Percentiles rank a stretch among this genome's conserved stretches.
phyloP scores from a whole-genome alignment of 108 stramenopile species.

The Pseudonitzschia multiseries region DNA sequence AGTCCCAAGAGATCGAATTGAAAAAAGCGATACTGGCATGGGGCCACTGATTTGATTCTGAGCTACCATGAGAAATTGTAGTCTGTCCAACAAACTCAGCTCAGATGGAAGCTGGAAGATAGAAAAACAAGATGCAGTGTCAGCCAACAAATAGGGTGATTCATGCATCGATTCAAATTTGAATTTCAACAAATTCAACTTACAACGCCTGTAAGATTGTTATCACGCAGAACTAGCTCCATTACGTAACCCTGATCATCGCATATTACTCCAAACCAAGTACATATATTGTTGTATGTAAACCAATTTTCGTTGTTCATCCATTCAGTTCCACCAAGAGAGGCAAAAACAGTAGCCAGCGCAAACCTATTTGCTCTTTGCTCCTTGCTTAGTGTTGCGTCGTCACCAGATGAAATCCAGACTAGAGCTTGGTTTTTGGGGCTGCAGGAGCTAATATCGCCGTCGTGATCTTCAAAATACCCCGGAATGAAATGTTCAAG shows the following conservation, averaged over 20 bases:
- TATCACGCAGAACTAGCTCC: conserved; percentile 15
- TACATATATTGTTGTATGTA: conserved; percentile 20
- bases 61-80: conserved; percentile 20
- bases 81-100: conserved; percentile 15
- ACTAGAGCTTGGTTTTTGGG: conserved; percentile 46
- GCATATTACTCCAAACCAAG: conserved; percentile 47
- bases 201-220: conserved; percentile 33
- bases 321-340: conserved; percentile 29
- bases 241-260: not conserved
- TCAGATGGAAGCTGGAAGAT: conserved; percentile 34
- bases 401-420: conserved; percentile 45
- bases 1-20: conserved; percentile 5
- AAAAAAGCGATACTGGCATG: conserved; percentile 29
- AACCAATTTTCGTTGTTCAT: conserved; percentile 21
- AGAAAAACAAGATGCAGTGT: not conserved
- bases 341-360: conserved; percentile 30
- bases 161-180: not conserved
- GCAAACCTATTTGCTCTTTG: conserved; percentile 34
- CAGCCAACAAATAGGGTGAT: not conserved
- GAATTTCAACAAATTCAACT: not conserved
- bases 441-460: conserved; percentile 30
- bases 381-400: conserved; percentile 10
- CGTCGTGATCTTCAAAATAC: conserved; percentile 26
- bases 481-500: conserved; percentile 27
- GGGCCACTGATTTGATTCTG: conserved; percentile 28